Base-by-base conservation (phyloP, 495 filamentous ascomycete species). In the Podospora bellae-mahoneyi region DNA sequence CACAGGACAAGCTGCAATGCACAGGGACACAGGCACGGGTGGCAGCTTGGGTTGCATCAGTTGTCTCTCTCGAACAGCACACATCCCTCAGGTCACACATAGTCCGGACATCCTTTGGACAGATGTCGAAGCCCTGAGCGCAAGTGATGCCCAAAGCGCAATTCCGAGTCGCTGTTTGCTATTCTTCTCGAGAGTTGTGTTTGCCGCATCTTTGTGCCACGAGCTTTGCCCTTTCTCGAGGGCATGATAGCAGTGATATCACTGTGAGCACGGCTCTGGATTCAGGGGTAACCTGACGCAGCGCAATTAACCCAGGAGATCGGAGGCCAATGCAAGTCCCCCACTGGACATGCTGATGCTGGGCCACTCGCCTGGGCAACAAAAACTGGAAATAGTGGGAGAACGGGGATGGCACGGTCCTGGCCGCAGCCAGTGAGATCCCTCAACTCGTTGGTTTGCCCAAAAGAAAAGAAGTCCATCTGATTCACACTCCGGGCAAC, bases 201-300 rank as follows among this genome's bases (percentile, higher is more conserved):
- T 48, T 48, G 39, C 15, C 13, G 39, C 15, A 23, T 23, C 13
- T 48, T 5, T 10, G 13, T 48, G 39, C 39, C 39, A 48, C 39
- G 13, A 48, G 15, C 39, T 48, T 48, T 48, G 39, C 39, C 9
- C 18, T 48, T 10, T 2, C 9, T 48, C 18, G 2, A 48, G 39
- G 18, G 39, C 15, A 48, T 48, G 39, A 48, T 48, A 48, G 7
- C 39, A 16, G 39, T 48, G 39, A 48, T 48, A 48, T 48, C 39
- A 48, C 39, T 18, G 39, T 48, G 39, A 48, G 2, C 9, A 48
- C 2, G 39, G 39, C 39, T 39, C 9, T 48, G 61, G 19, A 63
- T 69, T 65, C 67, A 69, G 67, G 64, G 68, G 68, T 26, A 66
- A 62, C 28, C 55, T 55, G 64, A 59, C 58, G 53, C 66, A 63